Conservation (phyloP, 1,284 basidiomycete species). For the Exobasidium cylindrosporum region DNA sequence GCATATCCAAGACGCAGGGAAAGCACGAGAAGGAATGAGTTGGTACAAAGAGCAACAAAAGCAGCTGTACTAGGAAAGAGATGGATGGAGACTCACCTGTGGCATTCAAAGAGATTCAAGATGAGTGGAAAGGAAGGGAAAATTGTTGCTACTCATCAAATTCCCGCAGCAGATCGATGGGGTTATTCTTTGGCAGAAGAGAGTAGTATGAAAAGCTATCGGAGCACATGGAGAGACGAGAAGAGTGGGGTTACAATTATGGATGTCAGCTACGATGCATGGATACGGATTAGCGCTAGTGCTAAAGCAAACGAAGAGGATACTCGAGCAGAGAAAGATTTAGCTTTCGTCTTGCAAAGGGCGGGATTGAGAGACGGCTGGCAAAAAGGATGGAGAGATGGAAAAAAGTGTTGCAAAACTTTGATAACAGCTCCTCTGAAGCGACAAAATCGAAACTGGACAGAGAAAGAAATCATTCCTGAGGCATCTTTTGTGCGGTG, state of each 20-base stretch:
- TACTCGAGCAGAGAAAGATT: slow-evolving; percentile 4
- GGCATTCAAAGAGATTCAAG: slow-evolving; percentile 53
- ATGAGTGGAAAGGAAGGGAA: slow-evolving; percentile 31
- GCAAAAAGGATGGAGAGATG: background rate
- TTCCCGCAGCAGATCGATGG: slow-evolving; percentile 16
- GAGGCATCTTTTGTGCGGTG: background rate
- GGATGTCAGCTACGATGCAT: slow-evolving; percentile 43
- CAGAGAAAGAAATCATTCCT: background rate
- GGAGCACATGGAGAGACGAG: slow-evolving; percentile 36
- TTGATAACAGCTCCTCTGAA: background rate
- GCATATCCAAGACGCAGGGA: slow-evolving; percentile 8
- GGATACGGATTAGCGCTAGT: slow-evolving; percentile 12
- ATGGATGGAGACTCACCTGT: slow-evolving; percentile 55
- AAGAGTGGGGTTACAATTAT: slow-evolving; percentile 29
- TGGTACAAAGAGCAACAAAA: slow-evolving; percentile 1
- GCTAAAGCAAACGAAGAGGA: background rate
- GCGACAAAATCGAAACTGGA: background rate
- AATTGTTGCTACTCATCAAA: background rate
- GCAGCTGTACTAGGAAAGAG: slow-evolving; percentile 9
- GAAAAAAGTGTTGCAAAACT: background rate
- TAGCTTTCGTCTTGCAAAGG: background rate
- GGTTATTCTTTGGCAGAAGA: slow-evolving; percentile 47
- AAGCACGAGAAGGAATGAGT: background rate
- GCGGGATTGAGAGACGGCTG: background rate
- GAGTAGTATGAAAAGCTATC: slow-evolving; percentile 46